Evolutionary conservation across 441 rosid species (phyloP).

Genomic region (Gossypium davidsonii): DNA sequence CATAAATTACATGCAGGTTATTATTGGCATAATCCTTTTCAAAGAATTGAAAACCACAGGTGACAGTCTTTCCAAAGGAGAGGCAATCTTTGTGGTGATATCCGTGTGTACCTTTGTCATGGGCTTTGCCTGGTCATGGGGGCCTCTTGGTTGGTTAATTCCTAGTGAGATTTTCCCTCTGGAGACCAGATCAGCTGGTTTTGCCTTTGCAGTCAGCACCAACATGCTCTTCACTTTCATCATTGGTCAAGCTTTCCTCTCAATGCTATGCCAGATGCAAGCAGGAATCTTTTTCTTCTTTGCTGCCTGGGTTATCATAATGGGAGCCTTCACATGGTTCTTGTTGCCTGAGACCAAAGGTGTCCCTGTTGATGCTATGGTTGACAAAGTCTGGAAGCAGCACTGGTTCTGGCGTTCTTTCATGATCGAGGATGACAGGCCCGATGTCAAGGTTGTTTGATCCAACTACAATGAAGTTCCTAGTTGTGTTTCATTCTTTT

Average conservation of each 20-base stretch:
- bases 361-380: constrained; percentile 31
- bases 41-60: constrained; percentile 21
- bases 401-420: constrained; percentile 47
- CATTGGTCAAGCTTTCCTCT: constrained; percentile 44
- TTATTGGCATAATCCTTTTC: constrained; percentile 21
- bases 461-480: too few species aligned
- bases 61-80: neutral
- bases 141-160: constrained; percentile 44
- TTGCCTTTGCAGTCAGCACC: constrained; percentile 36
- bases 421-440: constrained; percentile 7
- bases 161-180: constrained; percentile 48
- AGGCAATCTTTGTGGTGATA: constrained; percentile 25
- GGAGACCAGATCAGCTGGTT: constrained; percentile 31
- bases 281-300: constrained; percentile 50
- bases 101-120: constrained; percentile 29
- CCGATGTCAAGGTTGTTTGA: neutral
- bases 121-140: constrained; percentile 52
- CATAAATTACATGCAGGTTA: constrained; percentile 12
- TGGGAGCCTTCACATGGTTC: constrained; percentile 31
- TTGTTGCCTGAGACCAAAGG: constrained; percentile 49
- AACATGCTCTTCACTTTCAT: constrained; percentile 39
- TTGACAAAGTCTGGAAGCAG: constrained; percentile 36
- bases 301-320: constrained; percentile 33
- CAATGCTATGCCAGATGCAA: constrained; percentile 40
- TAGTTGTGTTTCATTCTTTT: too few species aligned